Evolutionary conservation across 78 protist genomes (phyloP).

Genomic region (Dictyostelium citrinum): DNA sequence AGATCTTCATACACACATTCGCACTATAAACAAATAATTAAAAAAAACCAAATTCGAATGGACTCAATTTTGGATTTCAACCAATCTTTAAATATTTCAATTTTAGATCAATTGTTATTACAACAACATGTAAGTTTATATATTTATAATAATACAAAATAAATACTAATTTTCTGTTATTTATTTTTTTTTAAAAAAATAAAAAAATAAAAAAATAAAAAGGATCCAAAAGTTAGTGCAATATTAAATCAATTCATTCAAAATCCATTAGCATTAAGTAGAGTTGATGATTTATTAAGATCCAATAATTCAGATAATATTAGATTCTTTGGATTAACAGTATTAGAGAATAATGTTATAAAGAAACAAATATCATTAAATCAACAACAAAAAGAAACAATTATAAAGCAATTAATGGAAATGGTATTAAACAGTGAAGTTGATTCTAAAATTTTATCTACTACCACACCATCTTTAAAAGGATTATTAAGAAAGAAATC

Average conservation of each 20-base stretch:
- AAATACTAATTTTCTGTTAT: too few relatives aligned
- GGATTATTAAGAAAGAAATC: background rate
- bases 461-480: background rate
- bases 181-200: background rate
- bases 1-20: background rate
- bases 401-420: background rate
- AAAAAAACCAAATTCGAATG: background rate
- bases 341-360: constrained; percentile 42
- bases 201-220: background rate
- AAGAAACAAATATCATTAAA: background rate
- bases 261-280: constrained; percentile 13
- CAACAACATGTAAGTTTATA: background rate
- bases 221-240: constrained; percentile 27
- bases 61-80: background rate
- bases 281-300: background rate
- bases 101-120: background rate
- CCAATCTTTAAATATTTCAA: background rate
- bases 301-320: background rate
- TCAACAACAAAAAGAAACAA: background rate
- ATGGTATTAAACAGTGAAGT: background rate
- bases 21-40: background rate
- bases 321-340: constrained; percentile 27
- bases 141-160: background rate
- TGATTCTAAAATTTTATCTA: background rate
- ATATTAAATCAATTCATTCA: constrained; percentile 31